A percentile compares a stretch with the other conserved stretches of the same genome.
Evolutionary conservation across 1,139 yeast species (phyloP).

Genomic region (Scheffersomyces illinoinensis): DNA sequence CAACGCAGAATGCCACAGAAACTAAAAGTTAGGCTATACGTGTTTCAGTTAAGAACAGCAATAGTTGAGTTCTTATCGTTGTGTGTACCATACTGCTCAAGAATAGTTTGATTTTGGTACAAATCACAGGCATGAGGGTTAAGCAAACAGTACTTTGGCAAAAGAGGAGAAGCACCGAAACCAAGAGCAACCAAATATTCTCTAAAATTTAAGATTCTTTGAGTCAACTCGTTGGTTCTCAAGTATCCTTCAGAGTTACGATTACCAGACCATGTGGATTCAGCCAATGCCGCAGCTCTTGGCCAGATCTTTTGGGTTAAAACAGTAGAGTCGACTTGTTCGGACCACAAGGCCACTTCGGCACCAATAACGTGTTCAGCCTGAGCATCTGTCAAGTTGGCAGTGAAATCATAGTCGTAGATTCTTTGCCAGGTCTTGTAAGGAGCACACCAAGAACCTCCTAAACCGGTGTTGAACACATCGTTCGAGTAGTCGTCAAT

Average conservation of each 20-base stretch:
- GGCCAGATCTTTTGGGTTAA: constrained; percentile 50
- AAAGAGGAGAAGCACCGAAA: constrained; percentile 38
- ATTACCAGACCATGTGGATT: constrained; percentile 49
- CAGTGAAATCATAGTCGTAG: constrained; percentile 39
- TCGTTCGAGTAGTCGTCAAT: constrained; percentile 24
- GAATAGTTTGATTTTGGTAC: constrained; percentile 14
- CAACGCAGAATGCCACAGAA: not conserved
- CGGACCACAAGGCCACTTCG: constrained; percentile 50
- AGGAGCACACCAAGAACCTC: constrained; percentile 54
- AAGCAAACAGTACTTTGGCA: constrained; percentile 40
- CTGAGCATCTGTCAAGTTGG: constrained; percentile 35
- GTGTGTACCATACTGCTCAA: constrained; percentile 8
- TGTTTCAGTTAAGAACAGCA: not conserved
- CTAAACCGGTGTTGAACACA: constrained; percentile 31
- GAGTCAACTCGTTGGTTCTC: constrained; percentile 35
- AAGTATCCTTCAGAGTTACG: constrained; percentile 28
- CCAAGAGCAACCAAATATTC: constrained; percentile 45
- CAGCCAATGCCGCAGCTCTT: constrained; percentile 49
- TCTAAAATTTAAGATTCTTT: constrained; percentile 44
- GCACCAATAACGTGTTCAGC: constrained; percentile 41
- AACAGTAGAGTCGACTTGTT: constrained; percentile 40
- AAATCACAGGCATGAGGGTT: constrained; percentile 46
- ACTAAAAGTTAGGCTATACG: not conserved
- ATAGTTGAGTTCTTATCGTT: not conserved
- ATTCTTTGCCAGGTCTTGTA: constrained; percentile 53